Evolutionary conservation across 1,284 basidiomycete genomes (phyloP).

Genomic region (Ceratobasidium sp.): DNA sequence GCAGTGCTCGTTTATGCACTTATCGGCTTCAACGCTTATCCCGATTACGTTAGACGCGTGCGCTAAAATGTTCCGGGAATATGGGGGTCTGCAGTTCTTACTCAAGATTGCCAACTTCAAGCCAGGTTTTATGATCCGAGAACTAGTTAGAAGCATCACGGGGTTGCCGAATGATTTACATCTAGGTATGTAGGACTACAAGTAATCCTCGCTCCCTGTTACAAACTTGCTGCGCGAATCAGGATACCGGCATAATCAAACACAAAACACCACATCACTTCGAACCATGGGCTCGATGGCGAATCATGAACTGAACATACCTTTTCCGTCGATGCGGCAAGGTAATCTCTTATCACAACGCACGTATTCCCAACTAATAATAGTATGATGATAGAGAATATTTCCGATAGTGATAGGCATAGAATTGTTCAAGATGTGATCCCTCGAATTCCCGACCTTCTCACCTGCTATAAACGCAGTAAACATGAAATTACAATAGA

Average conservation of each 20-base stretch:
- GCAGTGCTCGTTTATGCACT: no score
- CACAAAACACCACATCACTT: background rate
- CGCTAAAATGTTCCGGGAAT: conserved; percentile 14
- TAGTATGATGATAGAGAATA: background rate
- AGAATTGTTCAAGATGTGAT: background rate
- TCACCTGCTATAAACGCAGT: background rate
- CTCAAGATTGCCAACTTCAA: background rate
- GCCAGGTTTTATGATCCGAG: background rate
- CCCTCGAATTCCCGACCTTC: background rate
- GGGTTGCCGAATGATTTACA: background rate
- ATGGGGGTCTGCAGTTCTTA: background rate
- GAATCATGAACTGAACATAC: background rate
- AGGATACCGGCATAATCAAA: background rate
- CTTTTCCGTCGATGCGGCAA: background rate
- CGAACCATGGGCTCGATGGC: background rate
- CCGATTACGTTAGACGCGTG: background rate
- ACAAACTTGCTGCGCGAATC: no score
- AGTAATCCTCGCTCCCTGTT: no score
- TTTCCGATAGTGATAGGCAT: background rate
- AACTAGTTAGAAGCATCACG: background rate
- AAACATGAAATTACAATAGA: background rate
- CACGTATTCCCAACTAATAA: background rate
- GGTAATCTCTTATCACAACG: background rate
- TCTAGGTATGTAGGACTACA: no score
- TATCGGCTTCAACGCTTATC: no score